Evolutionary conservation across 139 green algal species (phyloP), one percentile per base, ranked within the genome.

Genomic region (Picochlorum costavermella): DNA sequence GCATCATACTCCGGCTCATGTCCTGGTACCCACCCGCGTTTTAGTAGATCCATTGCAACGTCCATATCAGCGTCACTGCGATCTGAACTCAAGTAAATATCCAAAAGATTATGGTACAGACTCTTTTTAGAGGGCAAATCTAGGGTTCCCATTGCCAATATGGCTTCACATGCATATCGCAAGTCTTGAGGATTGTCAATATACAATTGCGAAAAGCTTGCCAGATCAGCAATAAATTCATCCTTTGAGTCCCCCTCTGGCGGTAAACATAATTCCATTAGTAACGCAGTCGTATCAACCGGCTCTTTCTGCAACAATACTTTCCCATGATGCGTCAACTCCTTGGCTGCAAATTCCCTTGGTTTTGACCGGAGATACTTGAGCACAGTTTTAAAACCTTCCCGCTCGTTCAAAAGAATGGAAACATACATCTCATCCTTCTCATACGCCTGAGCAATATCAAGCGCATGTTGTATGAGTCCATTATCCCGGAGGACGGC

Each of bases 381-480:
- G 25, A 98, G 69, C 14, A 84, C 92, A 26, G 92, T 84, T 23
- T 86, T 83, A 16, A 79, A 95, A 2, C 65, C 60, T 2, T 51
- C 62, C 50, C 82, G 73, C 72, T 97, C 91, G 48, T 97, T 87
- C 40, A 97, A 61, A 57, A 98, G 71, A 17, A 97, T 84, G 48
- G 89, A 83, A 61, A 98, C 69, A 64, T 91, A 84, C 64, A 72
- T 79, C 12, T 89, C 51, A 17, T 68, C 63, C 68, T 91, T 72
- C 3, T 67, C 68, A 1, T 84, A 81, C 2, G 71, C 73, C 48
- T 76, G 55, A 20, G 91, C 86, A 44, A 98, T 81, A 28, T 66
- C 78, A 60, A 96, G 71, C n/a, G 92, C 92, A 50, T 97, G 91
- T 44, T 87, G 68, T 31, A 70, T 77, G 75, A 96, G 97, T 3